Conservation (phyloP, 2,329 filamentous ascomycete genomes). For the Xylaria sp. region DNA sequence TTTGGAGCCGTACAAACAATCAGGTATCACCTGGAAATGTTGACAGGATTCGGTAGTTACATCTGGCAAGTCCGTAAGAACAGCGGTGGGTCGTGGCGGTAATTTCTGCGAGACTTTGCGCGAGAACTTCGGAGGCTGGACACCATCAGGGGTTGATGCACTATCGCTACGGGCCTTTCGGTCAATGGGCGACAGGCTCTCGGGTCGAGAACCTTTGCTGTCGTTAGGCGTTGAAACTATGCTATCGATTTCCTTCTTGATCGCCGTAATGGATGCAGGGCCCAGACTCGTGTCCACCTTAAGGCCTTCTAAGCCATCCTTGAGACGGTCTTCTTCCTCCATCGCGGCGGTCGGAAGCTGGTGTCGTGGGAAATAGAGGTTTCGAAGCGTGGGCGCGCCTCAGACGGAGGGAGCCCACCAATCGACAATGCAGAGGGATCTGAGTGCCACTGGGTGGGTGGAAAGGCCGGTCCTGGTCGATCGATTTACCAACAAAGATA, state of each 20-base stretch:
- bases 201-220: constrained; percentile 55
- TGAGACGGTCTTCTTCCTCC: constrained; percentile 49
- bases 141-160: constrained; percentile 60
- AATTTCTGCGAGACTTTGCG: constrained; percentile 80
- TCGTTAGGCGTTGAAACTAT: constrained; percentile 55
- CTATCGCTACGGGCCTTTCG: constrained; percentile 61
- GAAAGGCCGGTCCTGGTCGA: constrained; percentile 28
- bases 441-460: constrained; percentile 21
- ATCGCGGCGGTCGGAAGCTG: constrained; percentile 40
- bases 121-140: constrained; percentile 74
- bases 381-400: constrained; percentile 21
- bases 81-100: constrained; percentile 67
- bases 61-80: constrained; percentile 82
- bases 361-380: constrained; percentile 11
- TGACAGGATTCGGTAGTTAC: constrained; percentile 79
- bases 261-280: constrained; percentile 41
- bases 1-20: constrained; percentile 93
- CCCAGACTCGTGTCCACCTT: constrained; percentile 56
- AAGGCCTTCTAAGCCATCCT: constrained; percentile 55
- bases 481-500: constrained; percentile 25
- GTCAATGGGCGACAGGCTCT: constrained; percentile 59
- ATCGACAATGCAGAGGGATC: constrained; percentile 23
- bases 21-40: constrained; percentile 82
- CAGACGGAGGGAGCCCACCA: constrained; percentile 20
- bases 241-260: constrained; percentile 56